Base-by-base conservation (phyloP, 345 rosid species). In the Syzygium aromaticum region DNA sequence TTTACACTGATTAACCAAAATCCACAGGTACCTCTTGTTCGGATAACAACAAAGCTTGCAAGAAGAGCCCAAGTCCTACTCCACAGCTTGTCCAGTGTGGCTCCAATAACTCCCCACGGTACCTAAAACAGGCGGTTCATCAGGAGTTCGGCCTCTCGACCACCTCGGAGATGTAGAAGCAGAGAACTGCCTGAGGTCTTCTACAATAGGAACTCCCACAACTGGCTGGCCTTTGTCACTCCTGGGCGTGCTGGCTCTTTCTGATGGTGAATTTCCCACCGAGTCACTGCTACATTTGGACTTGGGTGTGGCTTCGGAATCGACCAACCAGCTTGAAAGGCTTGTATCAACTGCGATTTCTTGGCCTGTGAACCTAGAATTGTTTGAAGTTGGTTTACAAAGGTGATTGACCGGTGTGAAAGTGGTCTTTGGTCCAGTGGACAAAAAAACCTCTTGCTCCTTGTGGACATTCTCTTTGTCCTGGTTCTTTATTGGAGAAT, bases 261-360 rank as follows among this genome's bases (percentile, higher is more conserved):
- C 73, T 19, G 88, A 85, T 25, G 90, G 90, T 10, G 94, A 89
- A 87, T 92, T 90, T 67, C 91, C 92, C 27, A 87, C 91, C 78
- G 94, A 91, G 86, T 28, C 46, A 30, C 80, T 23, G 86, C 93
- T 89, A 33, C 87, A 61, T 51, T 89, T 89, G 15, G 95, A 89
- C 85, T 90, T 67, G 8, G 91, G 89, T 17, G 93, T 91, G 54
- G 87, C 87, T 77, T 93, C 92, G 0, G 94, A 87, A 40, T 88
- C 90, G 85, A 92, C 92, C 89, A 95, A 89, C 97, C 97, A 95
- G 89, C 91, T 93, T 11, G 96, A 95, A 56, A 95, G 93, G 88
- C 96, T 94, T 33, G 94, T 91, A 83, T 95, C 95, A 86, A 93
- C 95, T 43, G 93, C 91, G n/a, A 88, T 67, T 86, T 90, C 94